Base-by-base conservation (phyloP, 805 yeast genomes). In the Blastobotrys robertii region DNA sequence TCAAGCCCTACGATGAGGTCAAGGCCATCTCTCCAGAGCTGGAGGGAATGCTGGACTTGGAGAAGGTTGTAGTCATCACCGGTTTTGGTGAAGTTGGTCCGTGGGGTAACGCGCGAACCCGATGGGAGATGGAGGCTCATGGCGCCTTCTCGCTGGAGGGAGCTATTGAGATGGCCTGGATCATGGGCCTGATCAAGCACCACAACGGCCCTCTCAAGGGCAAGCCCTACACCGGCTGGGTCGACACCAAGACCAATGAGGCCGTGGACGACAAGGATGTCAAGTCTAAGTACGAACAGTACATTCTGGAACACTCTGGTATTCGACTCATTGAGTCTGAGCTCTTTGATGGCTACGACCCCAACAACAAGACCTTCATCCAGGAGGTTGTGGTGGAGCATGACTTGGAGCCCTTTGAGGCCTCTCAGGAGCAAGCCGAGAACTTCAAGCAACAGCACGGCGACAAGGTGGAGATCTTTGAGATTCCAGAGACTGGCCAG, bases 71-170 rank as follows among this genome's bases (percentile, higher is more conserved):
- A 53, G 99, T 92, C 51, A 90, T 92, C 47, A 90, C 98, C 38
- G 99, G 99, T 68, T 92, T 90, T 71, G 73, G 96, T 50, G 99
- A 92, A 70, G 97, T 92, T 55, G 94, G 97, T 62, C 98, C 98
- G 59, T 94, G 97, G 95, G 98, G 98, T 77, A 87, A 88, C 64
- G 69, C 98, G 32, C 84, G 97, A 76, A 92, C 98, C 44, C 79
- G 98, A 74, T 92, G 98, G 98, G 97, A 92, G 68, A 92, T 92
- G 95, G 98, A 92, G 70, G 85, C 97, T 37, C 54, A 65, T 48
- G 98, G 98, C 58, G 86, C 84, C 61, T 92, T 92, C 68, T 88
- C 97, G 8, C 71, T 92, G 56, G 98, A 92, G 69, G 98, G 98
- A 60, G 83, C 96, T 60, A 82, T 92, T 61, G 98, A 92, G 71